phyloP scores from a whole-genome alignment of 208 protist species.

The Acanthamoeba triangularis region DNA sequence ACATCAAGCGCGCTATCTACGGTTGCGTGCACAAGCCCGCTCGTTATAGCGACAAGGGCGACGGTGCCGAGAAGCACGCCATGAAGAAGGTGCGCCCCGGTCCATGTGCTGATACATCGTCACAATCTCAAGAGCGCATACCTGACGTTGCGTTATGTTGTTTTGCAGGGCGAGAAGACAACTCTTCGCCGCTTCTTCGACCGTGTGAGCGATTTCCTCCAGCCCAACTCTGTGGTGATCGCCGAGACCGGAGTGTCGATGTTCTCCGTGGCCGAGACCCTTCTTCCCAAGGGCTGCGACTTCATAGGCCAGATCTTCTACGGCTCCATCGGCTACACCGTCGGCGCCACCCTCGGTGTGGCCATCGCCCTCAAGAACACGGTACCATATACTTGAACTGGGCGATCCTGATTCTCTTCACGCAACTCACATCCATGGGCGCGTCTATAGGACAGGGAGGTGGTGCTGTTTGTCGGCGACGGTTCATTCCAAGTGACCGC shows the following conservation, averaged over 20 bases:
- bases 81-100: background rate
- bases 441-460: background rate
- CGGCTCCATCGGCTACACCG: conserved; percentile 76
- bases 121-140: too few relatives aligned
- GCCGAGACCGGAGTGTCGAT: conserved; percentile 73
- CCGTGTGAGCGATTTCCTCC: conserved; percentile 45
- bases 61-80: background rate
- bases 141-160: background rate
- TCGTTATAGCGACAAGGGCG: background rate
- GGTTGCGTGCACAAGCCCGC: conserved; percentile 22
- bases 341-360: conserved; percentile 74
- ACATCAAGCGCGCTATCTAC: conserved; percentile 38
- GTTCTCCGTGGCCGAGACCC: conserved; percentile 51
- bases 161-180: background rate
- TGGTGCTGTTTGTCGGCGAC: conserved; percentile 70
- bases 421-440: too few relatives aligned
- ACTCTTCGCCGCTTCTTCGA: conserved; percentile 36
- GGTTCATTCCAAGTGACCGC: conserved; percentile 66
- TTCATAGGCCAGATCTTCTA: conserved; percentile 74
- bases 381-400: background rate
- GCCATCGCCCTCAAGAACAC: conserved; percentile 45
- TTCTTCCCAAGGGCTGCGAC: conserved; percentile 14
- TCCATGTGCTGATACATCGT: too few relatives aligned
- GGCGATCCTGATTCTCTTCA: too few relatives aligned
- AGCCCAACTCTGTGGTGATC: conserved; percentile 65